Evolutionary conservation across 1,139 yeast genomes (phyloP).

Genomic region (Suhomyces guaymorum): DNA sequence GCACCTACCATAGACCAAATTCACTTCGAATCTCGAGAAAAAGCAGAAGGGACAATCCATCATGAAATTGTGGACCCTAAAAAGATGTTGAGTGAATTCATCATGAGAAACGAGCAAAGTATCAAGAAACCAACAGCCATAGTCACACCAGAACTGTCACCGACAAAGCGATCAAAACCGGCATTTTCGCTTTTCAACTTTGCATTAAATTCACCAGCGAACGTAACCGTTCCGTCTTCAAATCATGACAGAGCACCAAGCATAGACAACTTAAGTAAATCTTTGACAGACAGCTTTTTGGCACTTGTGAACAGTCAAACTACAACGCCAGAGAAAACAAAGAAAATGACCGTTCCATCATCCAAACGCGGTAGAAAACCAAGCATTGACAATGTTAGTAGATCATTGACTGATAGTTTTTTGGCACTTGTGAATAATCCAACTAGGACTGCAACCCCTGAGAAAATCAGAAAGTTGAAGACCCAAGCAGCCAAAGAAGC

Average conservation of each 20-base stretch:
- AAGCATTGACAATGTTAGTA: constrained; percentile 16
- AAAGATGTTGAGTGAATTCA: constrained; percentile 23
- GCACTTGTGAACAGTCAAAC: constrained; percentile 16
- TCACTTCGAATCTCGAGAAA: constrained; percentile 16
- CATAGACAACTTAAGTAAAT: constrained; percentile 17
- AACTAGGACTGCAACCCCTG: constrained; percentile 4
- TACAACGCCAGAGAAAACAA: constrained; percentile 6
- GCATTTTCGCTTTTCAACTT: constrained; percentile 17
- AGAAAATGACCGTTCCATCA: not conserved
- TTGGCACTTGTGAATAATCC: constrained; percentile 17
- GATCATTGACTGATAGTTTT: constrained; percentile 23
- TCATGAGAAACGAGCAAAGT: constrained; percentile 15
- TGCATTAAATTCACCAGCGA: constrained; percentile 13
- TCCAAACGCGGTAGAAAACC: constrained; percentile 7
- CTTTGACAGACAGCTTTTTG: constrained; percentile 23
- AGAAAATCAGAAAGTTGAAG: constrained; percentile 10
- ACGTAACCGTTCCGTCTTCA: constrained; percentile 1
- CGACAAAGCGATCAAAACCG: constrained; percentile 12
- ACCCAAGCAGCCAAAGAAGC: constrained; percentile 10
- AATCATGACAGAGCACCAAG: constrained; percentile 9
- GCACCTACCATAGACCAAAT: constrained; percentile 35
- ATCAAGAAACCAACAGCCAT: constrained; percentile 2
- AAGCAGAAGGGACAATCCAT: not conserved
- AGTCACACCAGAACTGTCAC: constrained; percentile 7
- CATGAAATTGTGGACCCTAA: constrained; percentile 13